Base-by-base conservation (phyloP, 352 stramenopile species). In the Pythium utonaiense region DNA sequence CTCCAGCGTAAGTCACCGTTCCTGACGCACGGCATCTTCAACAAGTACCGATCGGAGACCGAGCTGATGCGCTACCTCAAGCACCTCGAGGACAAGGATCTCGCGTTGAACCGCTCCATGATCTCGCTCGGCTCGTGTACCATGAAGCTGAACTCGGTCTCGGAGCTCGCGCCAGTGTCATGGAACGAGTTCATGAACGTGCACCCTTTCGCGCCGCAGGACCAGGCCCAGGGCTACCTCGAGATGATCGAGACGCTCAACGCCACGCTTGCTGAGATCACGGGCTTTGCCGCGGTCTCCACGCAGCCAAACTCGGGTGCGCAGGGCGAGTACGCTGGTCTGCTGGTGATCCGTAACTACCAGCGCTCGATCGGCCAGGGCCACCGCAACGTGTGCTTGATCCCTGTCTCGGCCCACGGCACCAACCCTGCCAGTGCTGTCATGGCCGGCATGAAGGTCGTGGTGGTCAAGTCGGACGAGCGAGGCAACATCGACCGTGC, bases 121-220 rank as follows among this genome's bases (percentile, higher is more conserved):
- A 99, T 99, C 75, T 98, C 96, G 36, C 84, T 99, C 6, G 97
- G 97, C 42, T 99, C 96, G 19, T 99, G 97, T 71, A 99, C 97
- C n/a, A 99, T 99, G 97, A 99, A 99, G 80, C 84, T 99, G 10
- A 99, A 99, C 70, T 93, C 96, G 28, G 97, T 97, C 19, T 88
- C 86, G 55, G 96, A 99, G 79, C 93, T 99, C 76, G 91, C 98
- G 38, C 96, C 97, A 3, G 81, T 99, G 13, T 98, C 96, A 13
- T 99, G 97, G 97, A 84, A 81, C 31, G 95, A 98, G 67, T 98
- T 99, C 72, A 93, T 83, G 48, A 96, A 99, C 71, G 91, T 99
- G 44, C 97, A 99, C 69, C 97, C 97, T 33, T 99, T 99, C 67
- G 97, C 88, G 21, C 97, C 97, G 21, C 72, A 82, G 33, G 84